Evolutionary conservation across 2,329 filamentous ascomycete species (phyloP), one percentile per base, ranked within the genome.

Genomic region (Podosphaera xanthii): DNA sequence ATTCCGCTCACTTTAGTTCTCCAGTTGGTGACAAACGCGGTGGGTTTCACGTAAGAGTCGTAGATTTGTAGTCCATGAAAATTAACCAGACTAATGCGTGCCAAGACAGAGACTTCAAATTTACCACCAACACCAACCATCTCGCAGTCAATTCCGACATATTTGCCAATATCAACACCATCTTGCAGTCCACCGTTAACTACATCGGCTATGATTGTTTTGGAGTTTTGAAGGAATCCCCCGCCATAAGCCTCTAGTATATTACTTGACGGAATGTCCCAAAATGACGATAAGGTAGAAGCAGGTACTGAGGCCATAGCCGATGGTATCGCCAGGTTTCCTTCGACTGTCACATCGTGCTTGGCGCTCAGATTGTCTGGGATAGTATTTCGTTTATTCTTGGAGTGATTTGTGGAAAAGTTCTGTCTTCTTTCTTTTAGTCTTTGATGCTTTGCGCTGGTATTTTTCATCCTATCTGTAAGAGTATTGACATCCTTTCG

Each of bases 31-130:
- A 98, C 87, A 59, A 74, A 75, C 67, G 89, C 83, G 61, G 81
- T 81, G 0, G 87, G 86, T 59, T 80, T 79, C 8, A 97, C 92
- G 68, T 86, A 97, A 10, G 87, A 91, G 73, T 98, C 92, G 76
- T 97, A 96, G 53, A 98, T 74, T 70, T 95, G 88, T 35, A 85
- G 80, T 22, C 90, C 90, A 69, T 96, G 88, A 71, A 90, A 98
- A 71, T 97, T 94, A 64, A 96, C 90, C 14, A 94, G 74, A 68
- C 87, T 94, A 59, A 91, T 87, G 54, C 92, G 81, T 0, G 92
- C 92, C 52, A 98, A 79, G 0, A 82, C 82, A 42, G 87, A 89
- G 67, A 82, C 79, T 63, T 83, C 76, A 31, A 81, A 78, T 57
- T 81, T 81, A 0, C 80, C 79, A 0, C 85, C 86, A 10, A 94